phyloP scores from a whole-genome alignment of 139 green algal genomes.

The Edaphochlamys debaryana region DNA sequence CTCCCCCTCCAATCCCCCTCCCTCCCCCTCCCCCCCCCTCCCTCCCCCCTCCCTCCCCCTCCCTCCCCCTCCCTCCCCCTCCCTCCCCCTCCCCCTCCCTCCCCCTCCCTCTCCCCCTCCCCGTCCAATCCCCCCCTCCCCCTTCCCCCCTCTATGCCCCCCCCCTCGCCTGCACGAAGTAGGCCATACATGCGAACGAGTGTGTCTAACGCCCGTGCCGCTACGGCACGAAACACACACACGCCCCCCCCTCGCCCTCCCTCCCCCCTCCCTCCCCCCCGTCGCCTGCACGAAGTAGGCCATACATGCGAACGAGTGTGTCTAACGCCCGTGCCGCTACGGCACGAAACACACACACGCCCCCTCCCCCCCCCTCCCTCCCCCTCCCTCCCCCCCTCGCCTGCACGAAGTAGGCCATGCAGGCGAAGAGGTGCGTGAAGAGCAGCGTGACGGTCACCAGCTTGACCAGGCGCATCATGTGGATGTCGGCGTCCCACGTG shows the following conservation, averaged over 20 bases:
- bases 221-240: too few relatives aligned
- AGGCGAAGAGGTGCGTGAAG: conserved; percentile 63
- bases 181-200: conserved; percentile 57
- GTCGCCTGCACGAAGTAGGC: conserved; percentile 52
- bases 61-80: too few relatives aligned
- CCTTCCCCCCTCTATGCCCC: background rate
- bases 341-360: too few relatives aligned
- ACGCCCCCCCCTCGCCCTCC: too few relatives aligned
- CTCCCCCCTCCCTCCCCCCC: background rate
- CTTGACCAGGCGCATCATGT: conserved; percentile 53
- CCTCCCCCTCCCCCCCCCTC: too few relatives aligned
- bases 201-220: conserved; percentile 36
- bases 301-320: conserved; percentile 59
- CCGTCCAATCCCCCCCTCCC: background rate
- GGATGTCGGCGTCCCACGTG: conserved; percentile 41
- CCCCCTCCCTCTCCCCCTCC: background rate
- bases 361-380: background rate
- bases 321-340: background rate
- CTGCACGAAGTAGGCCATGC: conserved; percentile 56
- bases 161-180: conserved; percentile 49
- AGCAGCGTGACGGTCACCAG: conserved; percentile 42
- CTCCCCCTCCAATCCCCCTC: too few relatives aligned
- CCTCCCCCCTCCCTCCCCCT: too few relatives aligned
- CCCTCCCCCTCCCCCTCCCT: background rate
- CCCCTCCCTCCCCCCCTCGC: conserved; percentile 24